phyloP scores from a whole-genome alignment of 257 asterid genomes.

The Nicotiana sylvestris region DNA sequence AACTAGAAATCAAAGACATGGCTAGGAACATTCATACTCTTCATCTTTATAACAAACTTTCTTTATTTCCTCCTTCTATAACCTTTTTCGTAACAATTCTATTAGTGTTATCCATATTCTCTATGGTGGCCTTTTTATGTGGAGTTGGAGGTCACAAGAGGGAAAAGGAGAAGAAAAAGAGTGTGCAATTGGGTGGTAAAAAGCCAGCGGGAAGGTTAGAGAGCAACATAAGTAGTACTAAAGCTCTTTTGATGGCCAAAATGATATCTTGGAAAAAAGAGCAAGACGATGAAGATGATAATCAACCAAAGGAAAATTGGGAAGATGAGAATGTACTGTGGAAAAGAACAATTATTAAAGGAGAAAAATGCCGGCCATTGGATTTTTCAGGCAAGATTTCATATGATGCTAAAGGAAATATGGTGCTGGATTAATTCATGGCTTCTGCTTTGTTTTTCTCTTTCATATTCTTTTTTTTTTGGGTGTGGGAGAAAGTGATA shows the following conservation, averaged over 20 bases:
- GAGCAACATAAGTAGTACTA: constrained; percentile 44
- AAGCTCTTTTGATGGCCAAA: constrained; percentile 37
- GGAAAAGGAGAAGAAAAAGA: constrained; percentile 14
- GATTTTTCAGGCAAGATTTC: constrained; percentile 59
- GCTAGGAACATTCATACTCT: not conserved
- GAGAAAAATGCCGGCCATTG: constrained; percentile 51
- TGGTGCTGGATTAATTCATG: not conserved
- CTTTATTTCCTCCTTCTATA: not conserved
- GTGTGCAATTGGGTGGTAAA: constrained; percentile 41
- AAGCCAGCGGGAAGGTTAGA: constrained; percentile 21
- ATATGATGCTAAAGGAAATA: constrained; percentile 42
- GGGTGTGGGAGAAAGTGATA: no score
- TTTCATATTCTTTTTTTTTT: no score
- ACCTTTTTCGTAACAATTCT: not conserved
- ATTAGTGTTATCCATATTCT: not conserved
- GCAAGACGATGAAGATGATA: constrained; percentile 16
- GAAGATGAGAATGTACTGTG: constrained; percentile 37
- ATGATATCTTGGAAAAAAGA: constrained; percentile 60
- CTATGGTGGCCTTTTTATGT: constrained; percentile 1
- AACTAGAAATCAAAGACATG: not conserved
- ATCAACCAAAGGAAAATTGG: no score
- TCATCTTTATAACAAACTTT: not conserved
- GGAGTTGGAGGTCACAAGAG: constrained; percentile 6
- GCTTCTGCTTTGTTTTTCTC: no score
- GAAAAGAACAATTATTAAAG: constrained; percentile 59